Evolutionary conservation across 768 basidiomycete species (phyloP).

Genomic region (Pleurotus giganteus): DNA sequence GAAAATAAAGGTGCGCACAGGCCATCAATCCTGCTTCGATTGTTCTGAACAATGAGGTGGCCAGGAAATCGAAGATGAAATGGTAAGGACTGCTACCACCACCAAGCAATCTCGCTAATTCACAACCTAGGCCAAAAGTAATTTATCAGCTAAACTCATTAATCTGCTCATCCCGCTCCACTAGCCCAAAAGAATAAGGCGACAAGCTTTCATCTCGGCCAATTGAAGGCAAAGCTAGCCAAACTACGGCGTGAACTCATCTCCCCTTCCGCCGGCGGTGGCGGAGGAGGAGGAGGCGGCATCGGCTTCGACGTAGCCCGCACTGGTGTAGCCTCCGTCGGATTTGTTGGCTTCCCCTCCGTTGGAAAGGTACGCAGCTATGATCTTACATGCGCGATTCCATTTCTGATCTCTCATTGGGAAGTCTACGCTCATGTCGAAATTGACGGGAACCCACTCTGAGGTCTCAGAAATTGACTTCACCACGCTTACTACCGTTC

Average conservation of each 20-base stretch:
- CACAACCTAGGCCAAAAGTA: slow-evolving; percentile 71
- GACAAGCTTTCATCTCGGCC: slow-evolving; percentile 93
- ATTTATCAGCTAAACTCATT: slow-evolving; percentile 20
- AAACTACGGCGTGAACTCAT: slow-evolving; percentile 96
- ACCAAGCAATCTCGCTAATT: slow-evolving; percentile 21
- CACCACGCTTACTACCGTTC: slow-evolving; percentile 93
- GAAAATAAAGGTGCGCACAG: slow-evolving; percentile 69
- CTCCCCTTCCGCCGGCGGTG: slow-evolving; percentile 68
- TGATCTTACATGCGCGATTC: neutral
- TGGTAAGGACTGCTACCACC: slow-evolving; percentile 53
- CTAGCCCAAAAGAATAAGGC: slow-evolving; percentile 94
- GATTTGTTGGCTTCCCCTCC: slow-evolving; percentile 91
- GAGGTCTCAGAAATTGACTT: slow-evolving; percentile 97
- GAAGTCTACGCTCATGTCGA: slow-evolving; percentile 92
- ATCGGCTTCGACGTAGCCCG: slow-evolving; percentile 96
- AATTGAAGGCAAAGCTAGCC: slow-evolving; percentile 97
- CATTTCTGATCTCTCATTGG: slow-evolving; percentile 10
- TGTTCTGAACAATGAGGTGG: slow-evolving; percentile 18
- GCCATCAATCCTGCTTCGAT: slow-evolving; percentile 17
- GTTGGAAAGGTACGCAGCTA: slow-evolving; percentile 73
- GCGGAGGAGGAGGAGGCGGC: slow-evolving; percentile 88
- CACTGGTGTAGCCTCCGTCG: slow-evolving; percentile 96
- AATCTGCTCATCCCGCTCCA: slow-evolving; percentile 15
- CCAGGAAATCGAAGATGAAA: slow-evolving; percentile 95
- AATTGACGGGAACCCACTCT: slow-evolving; percentile 94